Percentiles rank a stretch among this genome's conserved stretches.
Evolutionary conservation across 2,329 filamentous ascomycete species (phyloP).

Genomic region (Botryotinia convoluta): DNA sequence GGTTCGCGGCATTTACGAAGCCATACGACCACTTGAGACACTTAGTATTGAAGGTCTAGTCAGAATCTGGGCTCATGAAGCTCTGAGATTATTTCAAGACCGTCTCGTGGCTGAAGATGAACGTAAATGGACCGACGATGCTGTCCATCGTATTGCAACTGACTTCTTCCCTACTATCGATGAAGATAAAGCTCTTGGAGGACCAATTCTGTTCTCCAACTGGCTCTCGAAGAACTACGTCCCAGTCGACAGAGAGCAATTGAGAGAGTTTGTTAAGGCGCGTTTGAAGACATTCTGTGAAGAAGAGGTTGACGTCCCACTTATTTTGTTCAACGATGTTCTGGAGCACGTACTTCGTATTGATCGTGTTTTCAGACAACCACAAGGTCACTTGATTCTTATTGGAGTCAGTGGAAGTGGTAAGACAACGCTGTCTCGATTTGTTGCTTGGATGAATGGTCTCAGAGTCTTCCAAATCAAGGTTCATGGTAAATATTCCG

Average conservation of each 20-base stretch:
- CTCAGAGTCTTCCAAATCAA: slow-evolving; percentile 99
- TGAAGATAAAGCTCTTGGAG: slow-evolving; percentile 80
- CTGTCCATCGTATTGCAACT: slow-evolving; percentile 79
- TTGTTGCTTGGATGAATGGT: slow-evolving; percentile 99
- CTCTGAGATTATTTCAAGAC: slow-evolving; percentile 93
- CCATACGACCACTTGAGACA: slow-evolving; percentile 85
- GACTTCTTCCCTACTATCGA: slow-evolving; percentile 96
- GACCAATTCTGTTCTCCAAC: slow-evolving; percentile 96
- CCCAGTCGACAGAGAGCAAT: slow-evolving; percentile 89
- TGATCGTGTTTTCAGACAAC: slow-evolving; percentile 96
- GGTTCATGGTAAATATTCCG: slow-evolving; percentile 97
- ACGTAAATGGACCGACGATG: slow-evolving; percentile 89
- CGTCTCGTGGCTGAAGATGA: slow-evolving; percentile 93
- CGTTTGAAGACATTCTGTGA: slow-evolving; percentile 98
- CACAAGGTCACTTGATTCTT: slow-evolving; percentile 95
- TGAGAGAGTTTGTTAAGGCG: slow-evolving; percentile 96
- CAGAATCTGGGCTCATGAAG: slow-evolving; percentile 97
- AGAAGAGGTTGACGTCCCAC: slow-evolving; percentile 96
- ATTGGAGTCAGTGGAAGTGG: slow-evolving; percentile 98
- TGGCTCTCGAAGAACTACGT: slow-evolving; percentile 99
- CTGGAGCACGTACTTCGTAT: slow-evolving; percentile 97
- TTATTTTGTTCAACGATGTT: slow-evolving; percentile 99
- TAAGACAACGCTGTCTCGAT: slow-evolving; percentile 96
- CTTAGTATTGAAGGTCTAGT: slow-evolving; percentile 88
- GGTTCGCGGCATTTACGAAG: slow-evolving; percentile 97